Evolutionary conservation across 768 basidiomycete genomes (phyloP).

Genomic region (Tulasnella sp.): DNA sequence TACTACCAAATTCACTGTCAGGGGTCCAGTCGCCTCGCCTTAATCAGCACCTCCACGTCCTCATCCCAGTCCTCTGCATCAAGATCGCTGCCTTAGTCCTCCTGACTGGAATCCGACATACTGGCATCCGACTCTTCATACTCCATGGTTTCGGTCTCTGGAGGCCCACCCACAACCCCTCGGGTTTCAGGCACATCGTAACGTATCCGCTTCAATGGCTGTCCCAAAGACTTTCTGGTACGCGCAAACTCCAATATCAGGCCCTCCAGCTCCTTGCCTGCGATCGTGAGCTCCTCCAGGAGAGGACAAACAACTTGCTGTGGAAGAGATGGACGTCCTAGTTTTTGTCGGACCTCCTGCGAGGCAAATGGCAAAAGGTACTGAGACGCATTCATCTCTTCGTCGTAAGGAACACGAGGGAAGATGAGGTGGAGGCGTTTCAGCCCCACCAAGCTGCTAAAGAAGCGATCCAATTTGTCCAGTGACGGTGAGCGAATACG

Average conservation of each 20-base stretch:
- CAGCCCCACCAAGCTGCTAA: not conserved
- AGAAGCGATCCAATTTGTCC: not conserved
- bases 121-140: not conserved
- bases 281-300: not conserved
- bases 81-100: not conserved
- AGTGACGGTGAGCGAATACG: not conserved
- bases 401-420: not conserved
- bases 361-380: not conserved
- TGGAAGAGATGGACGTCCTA: not conserved
- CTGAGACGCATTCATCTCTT: not conserved
- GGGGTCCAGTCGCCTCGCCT: not conserved
- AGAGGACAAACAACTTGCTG: not conserved
- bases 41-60: not conserved
- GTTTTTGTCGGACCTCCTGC: not conserved
- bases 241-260: not conserved
- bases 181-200: not conserved
- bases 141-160: not conserved
- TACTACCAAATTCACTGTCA: not conserved
- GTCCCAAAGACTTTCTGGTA: not conserved
- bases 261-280: not conserved
- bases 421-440: not conserved
- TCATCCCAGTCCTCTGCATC: not conserved
- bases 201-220: not conserved
- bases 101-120: not conserved
- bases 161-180: not conserved